Percentiles rank a stretch among this genome's conserved stretches.
These are phyloP conservation scores for Dendrobium officinale DNA, from an alignment of 106 monocot genomes.

Conservation along the genomic window DNA sequence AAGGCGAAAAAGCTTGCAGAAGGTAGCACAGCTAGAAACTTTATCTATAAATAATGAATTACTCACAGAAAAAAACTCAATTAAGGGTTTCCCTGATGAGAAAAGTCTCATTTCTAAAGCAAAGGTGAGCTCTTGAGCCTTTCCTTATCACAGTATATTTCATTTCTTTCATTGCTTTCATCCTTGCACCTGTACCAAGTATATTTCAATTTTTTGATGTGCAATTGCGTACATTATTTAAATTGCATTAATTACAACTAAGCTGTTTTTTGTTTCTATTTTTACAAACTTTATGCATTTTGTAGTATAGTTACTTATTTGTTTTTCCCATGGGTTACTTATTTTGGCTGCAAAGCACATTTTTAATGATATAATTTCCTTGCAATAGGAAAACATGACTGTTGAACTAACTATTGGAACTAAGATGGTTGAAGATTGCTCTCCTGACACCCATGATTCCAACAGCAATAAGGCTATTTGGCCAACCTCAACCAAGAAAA, in stretches of 20 bases:
- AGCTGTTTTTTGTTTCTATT: not conserved
- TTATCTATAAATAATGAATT: slow-evolving; percentile 17
- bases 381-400: slow-evolving; percentile 30
- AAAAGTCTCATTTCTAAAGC: slow-evolving; percentile 24
- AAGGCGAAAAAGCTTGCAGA: slow-evolving; percentile 57
- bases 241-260: not conserved
- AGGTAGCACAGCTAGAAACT: slow-evolving; percentile 23
- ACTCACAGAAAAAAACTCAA: slow-evolving; percentile 10
- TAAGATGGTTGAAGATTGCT: slow-evolving; percentile 20
- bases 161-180: not conserved
- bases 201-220: not conserved
- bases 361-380: slow-evolving; percentile 4
- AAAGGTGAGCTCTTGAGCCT: slow-evolving; percentile 35
- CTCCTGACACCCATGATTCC: slow-evolving; percentile 13
- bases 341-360: not conserved
- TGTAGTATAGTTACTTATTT: not conserved
- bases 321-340: not conserved
- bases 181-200: not conserved
- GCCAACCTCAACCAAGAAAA: slow-evolving; percentile 50
- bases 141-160: not conserved
- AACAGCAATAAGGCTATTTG: slow-evolving; percentile 25
- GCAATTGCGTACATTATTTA: not conserved
- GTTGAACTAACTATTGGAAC: slow-evolving; percentile 12
- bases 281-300: not conserved
- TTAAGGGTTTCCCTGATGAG: slow-evolving; percentile 21